phyloP scores from a whole-genome alignment of 768 basidiomycete genomes.

The Russula sp. region DNA sequence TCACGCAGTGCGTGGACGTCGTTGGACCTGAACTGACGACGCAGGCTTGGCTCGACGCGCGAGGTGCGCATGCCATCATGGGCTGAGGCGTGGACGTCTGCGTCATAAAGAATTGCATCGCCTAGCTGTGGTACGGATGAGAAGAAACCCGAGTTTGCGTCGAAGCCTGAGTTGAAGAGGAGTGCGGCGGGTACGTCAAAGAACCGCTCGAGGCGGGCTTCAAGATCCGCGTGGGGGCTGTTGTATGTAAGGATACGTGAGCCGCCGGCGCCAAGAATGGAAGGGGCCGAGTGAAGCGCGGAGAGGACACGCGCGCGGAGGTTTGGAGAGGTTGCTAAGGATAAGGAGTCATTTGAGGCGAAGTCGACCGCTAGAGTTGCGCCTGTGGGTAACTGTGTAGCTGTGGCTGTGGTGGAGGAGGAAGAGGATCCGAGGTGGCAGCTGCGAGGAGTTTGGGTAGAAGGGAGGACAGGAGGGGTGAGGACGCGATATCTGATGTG shows the following conservation, averaged over 20 bases:
- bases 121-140: conserved; percentile 65
- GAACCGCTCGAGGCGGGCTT: conserved; percentile 52
- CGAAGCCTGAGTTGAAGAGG: conserved; percentile 89
- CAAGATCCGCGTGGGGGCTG: conserved; percentile 61
- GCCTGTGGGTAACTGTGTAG: neutral
- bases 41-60: conserved; percentile 24
- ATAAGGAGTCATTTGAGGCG: conserved; percentile 84
- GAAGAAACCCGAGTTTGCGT: no score
- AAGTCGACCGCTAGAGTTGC: conserved; percentile 43
- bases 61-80: conserved; percentile 75
- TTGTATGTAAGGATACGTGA: conserved; percentile 81
- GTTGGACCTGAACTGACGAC: conserved; percentile 58
- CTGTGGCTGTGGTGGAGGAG: neutral
- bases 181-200: conserved; percentile 61
- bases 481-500: conserved; percentile 66
- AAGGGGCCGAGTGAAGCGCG: conserved; percentile 41
- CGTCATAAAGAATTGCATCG: conserved; percentile 78
- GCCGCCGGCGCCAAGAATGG: conserved; percentile 79
- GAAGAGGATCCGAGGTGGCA: neutral
- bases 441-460: neutral
- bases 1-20: conserved; percentile 52
- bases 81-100: conserved; percentile 84
- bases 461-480: conserved; percentile 30
- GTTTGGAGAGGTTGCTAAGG: conserved; percentile 40
- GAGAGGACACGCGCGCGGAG: conserved; percentile 26